Conservation (phyloP, 2,329 filamentous ascomycete species). For the Fusarium pseudoanthophilum region DNA sequence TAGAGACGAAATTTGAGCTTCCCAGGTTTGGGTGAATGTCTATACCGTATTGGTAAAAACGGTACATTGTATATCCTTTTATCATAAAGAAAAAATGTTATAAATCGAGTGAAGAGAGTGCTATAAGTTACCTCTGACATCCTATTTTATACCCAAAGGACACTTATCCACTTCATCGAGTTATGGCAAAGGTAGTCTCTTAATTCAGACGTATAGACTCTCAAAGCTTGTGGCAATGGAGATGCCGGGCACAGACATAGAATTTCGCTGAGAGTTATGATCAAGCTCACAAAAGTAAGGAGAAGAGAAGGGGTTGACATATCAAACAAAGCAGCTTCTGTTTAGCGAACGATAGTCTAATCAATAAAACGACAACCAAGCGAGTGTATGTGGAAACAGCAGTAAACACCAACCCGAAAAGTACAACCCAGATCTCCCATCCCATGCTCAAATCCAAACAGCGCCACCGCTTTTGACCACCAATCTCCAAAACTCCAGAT, state of each 20-base stretch:
- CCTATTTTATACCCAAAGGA: neutral
- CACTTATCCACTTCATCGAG: neutral
- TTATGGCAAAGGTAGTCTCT: too few species aligned
- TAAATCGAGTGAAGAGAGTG: neutral
- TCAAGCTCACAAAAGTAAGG: neutral
- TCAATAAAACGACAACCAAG: constrained; percentile 18
- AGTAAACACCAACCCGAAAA: constrained; percentile 17
- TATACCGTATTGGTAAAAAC: too few species aligned
- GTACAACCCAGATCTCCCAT: neutral
- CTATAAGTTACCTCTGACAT: too few species aligned
- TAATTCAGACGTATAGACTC: neutral
- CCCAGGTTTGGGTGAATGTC: neutral
- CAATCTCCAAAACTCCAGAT: neutral
- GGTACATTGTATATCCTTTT: neutral
- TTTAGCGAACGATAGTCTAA: constrained; percentile 33
- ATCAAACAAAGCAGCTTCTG: constrained; percentile 32
- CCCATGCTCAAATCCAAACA: neutral
- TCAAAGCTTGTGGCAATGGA: neutral
- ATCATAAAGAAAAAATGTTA: neutral
- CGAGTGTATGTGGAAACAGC: constrained; percentile 26
- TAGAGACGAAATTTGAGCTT: neutral
- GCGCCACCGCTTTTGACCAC: constrained; percentile 1
- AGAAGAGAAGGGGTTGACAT: neutral
- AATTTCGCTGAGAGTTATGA: neutral
- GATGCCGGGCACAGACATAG: neutral